phyloP scores from a whole-genome alignment of 371 early-diverging fungal genomes.

The Mortierella sp. region DNA sequence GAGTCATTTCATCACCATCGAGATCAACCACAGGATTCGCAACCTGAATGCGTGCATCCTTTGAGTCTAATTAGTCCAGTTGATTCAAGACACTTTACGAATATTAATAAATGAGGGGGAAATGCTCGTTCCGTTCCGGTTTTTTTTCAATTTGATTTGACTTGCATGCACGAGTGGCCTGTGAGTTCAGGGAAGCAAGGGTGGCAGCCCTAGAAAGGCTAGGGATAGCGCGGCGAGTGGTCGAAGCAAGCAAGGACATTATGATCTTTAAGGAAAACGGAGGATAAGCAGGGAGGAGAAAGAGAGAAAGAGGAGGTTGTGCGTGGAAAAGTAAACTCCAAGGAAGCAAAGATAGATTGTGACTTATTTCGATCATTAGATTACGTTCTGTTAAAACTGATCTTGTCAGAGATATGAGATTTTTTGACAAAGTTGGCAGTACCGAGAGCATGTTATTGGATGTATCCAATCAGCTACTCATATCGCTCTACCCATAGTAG shows the following conservation, averaged over 20 bases:
- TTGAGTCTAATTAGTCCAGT: slow-evolving; percentile 46
- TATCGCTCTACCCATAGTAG: too few relatives aligned
- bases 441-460: background rate
- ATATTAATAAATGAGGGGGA: background rate
- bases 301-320: slow-evolving; percentile 2
- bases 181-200: slow-evolving; percentile 44
- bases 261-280: slow-evolving; percentile 1
- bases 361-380: background rate
- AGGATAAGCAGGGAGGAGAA: background rate
- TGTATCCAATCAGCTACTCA: too few relatives aligned
- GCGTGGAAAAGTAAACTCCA: background rate
- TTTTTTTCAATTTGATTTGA: background rate
- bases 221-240: slow-evolving; percentile 49
- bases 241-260: slow-evolving; percentile 49
- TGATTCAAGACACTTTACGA: background rate
- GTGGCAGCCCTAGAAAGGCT: slow-evolving; percentile 41
- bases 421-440: background rate
- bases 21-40: slow-evolving; percentile 89
- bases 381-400: background rate
- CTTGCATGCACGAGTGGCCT: slow-evolving; percentile 51
- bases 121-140: too few relatives aligned
- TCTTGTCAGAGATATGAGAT: background rate
- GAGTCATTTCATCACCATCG: slow-evolving; percentile 98
- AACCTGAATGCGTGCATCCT: slow-evolving; percentile 74
- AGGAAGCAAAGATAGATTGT: background rate